Percentiles rank a stretch among this genome's conserved stretches.
These are phyloP conservation scores for Apiotrichum brassicae DNA, from an alignment of 1,284 basidiomycete species.

Conservation along the genomic window DNA sequence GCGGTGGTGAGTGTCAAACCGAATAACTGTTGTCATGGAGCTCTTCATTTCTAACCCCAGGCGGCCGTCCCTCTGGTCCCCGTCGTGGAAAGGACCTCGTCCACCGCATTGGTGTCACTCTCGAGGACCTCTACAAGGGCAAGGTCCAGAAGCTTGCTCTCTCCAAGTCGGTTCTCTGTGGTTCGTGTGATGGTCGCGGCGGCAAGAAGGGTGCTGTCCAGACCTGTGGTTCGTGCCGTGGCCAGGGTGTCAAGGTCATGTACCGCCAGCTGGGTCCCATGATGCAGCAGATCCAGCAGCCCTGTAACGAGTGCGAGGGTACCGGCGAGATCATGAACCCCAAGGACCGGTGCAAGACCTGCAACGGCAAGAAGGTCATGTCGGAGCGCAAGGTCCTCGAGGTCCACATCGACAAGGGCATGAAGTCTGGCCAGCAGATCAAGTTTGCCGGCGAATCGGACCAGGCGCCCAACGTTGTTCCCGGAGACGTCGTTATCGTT, in stretches of 20 bases:
- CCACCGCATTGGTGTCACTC: conserved; percentile 89
- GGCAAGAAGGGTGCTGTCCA: conserved; percentile 95
- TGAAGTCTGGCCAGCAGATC: conserved; percentile 97
- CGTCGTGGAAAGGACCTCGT: conserved; percentile 97
- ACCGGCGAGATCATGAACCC: conserved; percentile 88
- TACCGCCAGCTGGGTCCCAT: conserved; percentile 93
- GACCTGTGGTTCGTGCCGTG: conserved; percentile 70
- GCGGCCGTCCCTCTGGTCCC: conserved; percentile 61
- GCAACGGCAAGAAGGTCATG: conserved; percentile 92
- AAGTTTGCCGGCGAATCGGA: conserved; percentile 93
- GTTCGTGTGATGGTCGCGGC: conserved; percentile 89
- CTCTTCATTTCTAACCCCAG: conserved; percentile 1
- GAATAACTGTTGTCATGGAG: background rate
- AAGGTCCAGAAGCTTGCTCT: conserved; percentile 97
- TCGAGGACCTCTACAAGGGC: conserved; percentile 98
- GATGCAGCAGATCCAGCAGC: conserved; percentile 98
- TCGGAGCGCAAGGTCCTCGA: conserved; percentile 97
- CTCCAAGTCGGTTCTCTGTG: conserved; percentile 90
- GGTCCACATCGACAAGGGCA: conserved; percentile 99
- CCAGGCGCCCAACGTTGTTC: conserved; percentile 81
- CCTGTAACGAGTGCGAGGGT: conserved; percentile 87
- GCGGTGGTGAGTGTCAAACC: conserved; percentile 48
- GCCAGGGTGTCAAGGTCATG: conserved; percentile 86
- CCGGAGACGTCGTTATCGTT: conserved; percentile 96
- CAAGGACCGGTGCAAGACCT: conserved; percentile 88